These are phyloP conservation scores for Ramichloridium luteum DNA, from an alignment of 2,329 filamentous ascomycete genomes.

Conservation along the genomic window DNA sequence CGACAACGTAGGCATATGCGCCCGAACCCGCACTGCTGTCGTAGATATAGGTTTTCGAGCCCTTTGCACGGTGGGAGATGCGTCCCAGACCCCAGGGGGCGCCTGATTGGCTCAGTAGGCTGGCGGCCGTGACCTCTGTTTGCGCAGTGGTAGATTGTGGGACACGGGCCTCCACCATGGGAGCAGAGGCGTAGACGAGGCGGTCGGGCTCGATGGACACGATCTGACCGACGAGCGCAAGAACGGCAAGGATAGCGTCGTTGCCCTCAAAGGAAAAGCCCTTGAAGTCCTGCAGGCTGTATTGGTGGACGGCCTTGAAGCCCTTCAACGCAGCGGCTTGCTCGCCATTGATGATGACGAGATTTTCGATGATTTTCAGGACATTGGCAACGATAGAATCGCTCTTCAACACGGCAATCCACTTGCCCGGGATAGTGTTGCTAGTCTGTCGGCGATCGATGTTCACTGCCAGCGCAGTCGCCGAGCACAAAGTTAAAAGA, in stretches of 20 bases:
- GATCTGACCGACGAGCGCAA: slow-evolving; percentile 21
- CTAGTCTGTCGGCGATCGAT: slow-evolving; percentile 12
- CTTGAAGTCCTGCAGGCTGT: slow-evolving; percentile 26
- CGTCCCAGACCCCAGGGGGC: slow-evolving; percentile 15
- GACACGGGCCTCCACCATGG: slow-evolving; percentile 7
- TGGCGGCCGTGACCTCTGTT: slow-evolving; percentile 12
- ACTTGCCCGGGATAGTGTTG: slow-evolving; percentile 11
- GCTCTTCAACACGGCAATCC: slow-evolving; percentile 13
- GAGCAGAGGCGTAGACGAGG: slow-evolving; percentile 23
- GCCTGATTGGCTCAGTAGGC: too few species aligned
- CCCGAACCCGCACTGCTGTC: slow-evolving; percentile 10
- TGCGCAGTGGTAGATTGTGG: slow-evolving; percentile 8
- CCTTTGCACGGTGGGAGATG: slow-evolving; percentile 11
- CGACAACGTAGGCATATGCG: slow-evolving; percentile 10
- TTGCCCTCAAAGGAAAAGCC: slow-evolving; percentile 28
- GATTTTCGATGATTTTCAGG: slow-evolving; percentile 7
- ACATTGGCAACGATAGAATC: slow-evolving; percentile 7
- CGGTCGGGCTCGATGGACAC: slow-evolving; percentile 31
- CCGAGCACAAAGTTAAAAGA: too few species aligned
- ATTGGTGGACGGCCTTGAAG: slow-evolving; percentile 16
- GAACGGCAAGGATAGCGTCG: slow-evolving; percentile 22
- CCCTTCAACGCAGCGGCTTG: slow-evolving; percentile 13
- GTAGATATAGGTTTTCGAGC: slow-evolving; percentile 17
- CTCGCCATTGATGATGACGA: too few species aligned
- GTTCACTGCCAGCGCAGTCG: too few species aligned